These are phyloP conservation scores for Geosmithia putterillii DNA, from an alignment of 2,329 filamentous ascomycete species.

Conservation along the genomic window DNA sequence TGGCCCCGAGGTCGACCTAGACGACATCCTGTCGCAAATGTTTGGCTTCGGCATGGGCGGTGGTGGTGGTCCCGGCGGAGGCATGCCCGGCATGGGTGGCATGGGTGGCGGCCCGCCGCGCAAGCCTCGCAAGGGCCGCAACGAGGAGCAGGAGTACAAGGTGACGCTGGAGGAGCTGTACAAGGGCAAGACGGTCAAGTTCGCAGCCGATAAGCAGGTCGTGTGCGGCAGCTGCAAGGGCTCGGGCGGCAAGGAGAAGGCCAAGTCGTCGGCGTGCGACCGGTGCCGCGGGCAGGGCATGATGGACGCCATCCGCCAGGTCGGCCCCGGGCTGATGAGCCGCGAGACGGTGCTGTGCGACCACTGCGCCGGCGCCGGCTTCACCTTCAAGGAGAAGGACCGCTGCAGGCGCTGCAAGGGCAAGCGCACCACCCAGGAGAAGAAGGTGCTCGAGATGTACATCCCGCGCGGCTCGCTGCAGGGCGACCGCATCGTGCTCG, in stretches of 20 bases:
- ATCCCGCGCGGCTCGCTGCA: slow-evolving; percentile 79
- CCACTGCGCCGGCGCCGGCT: slow-evolving; percentile 74
- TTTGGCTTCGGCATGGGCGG: slow-evolving; percentile 65
- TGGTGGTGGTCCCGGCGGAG: slow-evolving; percentile 24
- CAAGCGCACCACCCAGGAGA: slow-evolving; percentile 72
- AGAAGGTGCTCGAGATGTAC: slow-evolving; percentile 92
- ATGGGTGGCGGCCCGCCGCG: slow-evolving; percentile 38
- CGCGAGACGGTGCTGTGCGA: slow-evolving; percentile 70
- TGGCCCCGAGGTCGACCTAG: slow-evolving; percentile 67
- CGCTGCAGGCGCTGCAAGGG: slow-evolving; percentile 99
- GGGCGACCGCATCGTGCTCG: slow-evolving; percentile 79
- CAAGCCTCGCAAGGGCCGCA: slow-evolving; percentile 58
- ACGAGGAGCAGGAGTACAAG: slow-evolving; percentile 85
- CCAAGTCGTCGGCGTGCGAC: slow-evolving; percentile 71
- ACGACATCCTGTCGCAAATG: slow-evolving; percentile 90
- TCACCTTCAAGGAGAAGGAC: slow-evolving; percentile 89
- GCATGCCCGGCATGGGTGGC: slow-evolving; percentile 19
- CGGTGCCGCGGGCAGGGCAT: slow-evolving; percentile 73
- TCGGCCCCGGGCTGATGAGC: slow-evolving; percentile 78
- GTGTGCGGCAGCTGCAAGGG: slow-evolving; percentile 83
- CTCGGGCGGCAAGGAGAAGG: slow-evolving; percentile 80
- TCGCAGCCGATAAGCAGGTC: slow-evolving; percentile 88
- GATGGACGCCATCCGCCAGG: slow-evolving; percentile 65
- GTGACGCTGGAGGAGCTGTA: slow-evolving; percentile 91
- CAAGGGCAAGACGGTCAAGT: slow-evolving; percentile 97